Base-by-base conservation (phyloP, 805 yeast species). In the Suhomyces vadensis region DNA sequence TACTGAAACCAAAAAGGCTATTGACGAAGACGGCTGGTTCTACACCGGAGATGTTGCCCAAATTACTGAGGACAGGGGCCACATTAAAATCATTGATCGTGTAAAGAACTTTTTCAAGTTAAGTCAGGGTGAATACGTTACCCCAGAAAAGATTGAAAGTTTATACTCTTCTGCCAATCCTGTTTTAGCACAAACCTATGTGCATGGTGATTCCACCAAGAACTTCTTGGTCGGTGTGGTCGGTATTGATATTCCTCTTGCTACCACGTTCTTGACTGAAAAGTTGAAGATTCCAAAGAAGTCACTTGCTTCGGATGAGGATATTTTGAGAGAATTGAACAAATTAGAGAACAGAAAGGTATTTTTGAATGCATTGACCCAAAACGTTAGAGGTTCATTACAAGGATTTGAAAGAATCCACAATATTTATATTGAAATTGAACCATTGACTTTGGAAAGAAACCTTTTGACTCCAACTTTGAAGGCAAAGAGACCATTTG, bases 401-500 rank as follows among this genome's bases (percentile, higher is more conserved):
- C 45, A 51, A 0, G 65, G 65, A 10, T 60, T 56, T 19, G 65
- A 60, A 47, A 48, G 43, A 44, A 38, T 60, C 33, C 61, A 57
- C 50, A 60, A 60, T 41, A 7, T 60, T 26, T 51, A 57, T 42
- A 43, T 60, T 31, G 63, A 58, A 49, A 53, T 56, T 20, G 64
- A 60, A 47, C 65, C 65, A 3, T 57, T 60, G 56, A 51, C 52
- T 16, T 44, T 57, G 26, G 62, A 57, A 27, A 33, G 61, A 20
- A 55, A 60, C 39, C 53, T 60, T 20, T 44, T 61, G 20, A 61
- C 66, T 7, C 64, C 66, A 13, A 61, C 66, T 6, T 51, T 79
- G 50, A 79, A 80, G 60, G 62, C 79, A 42, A 79, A 78, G 59
- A 66, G 87, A 46, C 63, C 73, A 1, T 65, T 67, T 21, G 81